Base-by-base conservation (phyloP, 2,329 filamentous ascomycete genomes). In the Beauveria scarabaeidicola region DNA sequence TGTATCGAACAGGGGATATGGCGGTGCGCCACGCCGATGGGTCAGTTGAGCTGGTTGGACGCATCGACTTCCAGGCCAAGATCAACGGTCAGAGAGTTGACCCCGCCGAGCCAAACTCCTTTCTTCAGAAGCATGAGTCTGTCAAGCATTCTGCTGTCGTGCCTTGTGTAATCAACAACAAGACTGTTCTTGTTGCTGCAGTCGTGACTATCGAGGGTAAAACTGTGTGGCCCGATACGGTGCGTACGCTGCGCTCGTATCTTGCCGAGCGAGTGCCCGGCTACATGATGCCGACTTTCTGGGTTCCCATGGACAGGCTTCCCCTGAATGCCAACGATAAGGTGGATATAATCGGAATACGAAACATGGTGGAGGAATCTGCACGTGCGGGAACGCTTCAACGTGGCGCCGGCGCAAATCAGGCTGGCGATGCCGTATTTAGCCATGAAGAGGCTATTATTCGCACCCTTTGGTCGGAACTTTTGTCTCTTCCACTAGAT, bases 61-160 rank as follows among this genome's bases (percentile, higher is more conserved):
- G 66, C 23, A 53, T 64, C 2, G 66, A 68, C 38, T 63, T 63
- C 10, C 66, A 68, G 32, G 63, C 65, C 29, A 68, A 68, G 55
- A 67, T 67, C 23, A 61, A 63, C n/a, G 65, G 65, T 2, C 62
- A 65, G 25, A 64, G 62, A 15, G 61, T 67, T 36, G 2, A 48
- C 29, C 53, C 60, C 3, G 61, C 47, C 4, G 61, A 62, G 48
- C 27, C 60, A n/a, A 58, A 62, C 15, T 27, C 27, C 11, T 46
- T 27, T 3, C 46, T 61, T 5, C 48, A 52, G 2, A 17, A 25
- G 21, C 36, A 41, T 19, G n/a, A 41, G 40, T 41, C n/a, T 19
- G 40, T 41, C 17, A 41, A 41, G n/a, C 40, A 41, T 41, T 41
- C 40, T 41, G 15, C 17, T 19, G n/a, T 41, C 40, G 40, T 41